Base-by-base conservation (phyloP, 331 rosid genomes). In the Spiraea crenata region DNA sequence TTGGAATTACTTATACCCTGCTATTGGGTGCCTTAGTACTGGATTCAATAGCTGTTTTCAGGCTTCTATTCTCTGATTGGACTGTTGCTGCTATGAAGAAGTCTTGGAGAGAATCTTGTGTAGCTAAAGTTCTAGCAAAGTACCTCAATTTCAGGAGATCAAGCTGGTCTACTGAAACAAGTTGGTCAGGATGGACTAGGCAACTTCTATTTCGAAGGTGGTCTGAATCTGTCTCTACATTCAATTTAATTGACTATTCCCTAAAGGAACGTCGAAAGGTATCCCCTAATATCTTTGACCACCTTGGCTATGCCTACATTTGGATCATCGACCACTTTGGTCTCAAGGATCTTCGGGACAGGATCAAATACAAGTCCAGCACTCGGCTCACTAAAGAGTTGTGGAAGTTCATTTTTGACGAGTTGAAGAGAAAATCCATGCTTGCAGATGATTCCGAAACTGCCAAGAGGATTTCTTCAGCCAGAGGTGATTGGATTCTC, bases 401-500 rank as follows among this genome's bases (percentile, higher is more conserved):
- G 46, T 86, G 88, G 91, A 0, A 17, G 0, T 77, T 77, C 42
- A 76, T 86, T 46, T 68, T 79, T 41, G 0, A 0, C 0, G 57
- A 81, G 68, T 37, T 83, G 45, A 2, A 37, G 9, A 17, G 58
- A n/a, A 81, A 83, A 67, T 74, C 86, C 8, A 5, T 1, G 3
- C 76, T 42, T 0, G 88, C 80, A 13, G 83, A 74, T 13, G 82
- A 77, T 69, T 63, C 60, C 16, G 85, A 79, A 57, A 74, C 73
- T 62, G 64, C 74, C 5, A 73, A 63, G 35, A 61, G 38, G 19
- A 81, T 84, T 57, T 74, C 75, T 44, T 72, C 65, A 9, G 75
- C 85, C 4, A 75, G 82, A 77, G 88, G 88, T 10, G 72, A 69
- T 6, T 84, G 64, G 55, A 69, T 72, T 69, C 62, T 81, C 6